Evolutionary conservation across 2,329 filamentous ascomycete genomes (phyloP).

Genomic region (Huntiella decipiens): DNA sequence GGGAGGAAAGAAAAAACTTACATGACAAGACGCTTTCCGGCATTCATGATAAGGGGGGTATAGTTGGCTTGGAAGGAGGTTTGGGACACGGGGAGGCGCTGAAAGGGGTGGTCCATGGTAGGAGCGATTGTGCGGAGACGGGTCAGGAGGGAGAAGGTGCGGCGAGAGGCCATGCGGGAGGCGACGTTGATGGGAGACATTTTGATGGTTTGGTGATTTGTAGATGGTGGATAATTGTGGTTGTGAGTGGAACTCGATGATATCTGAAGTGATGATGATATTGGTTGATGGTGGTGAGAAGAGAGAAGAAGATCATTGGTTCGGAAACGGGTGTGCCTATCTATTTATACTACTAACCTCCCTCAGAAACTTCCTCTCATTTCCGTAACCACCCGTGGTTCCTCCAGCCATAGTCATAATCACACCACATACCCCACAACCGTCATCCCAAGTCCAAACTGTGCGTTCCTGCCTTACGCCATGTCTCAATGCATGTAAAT

Average conservation of each 20-base stretch:
- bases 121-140: constrained; percentile 18
- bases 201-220: not conserved
- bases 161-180: constrained; percentile 16
- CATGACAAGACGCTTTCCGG: not conserved
- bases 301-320: not conserved
- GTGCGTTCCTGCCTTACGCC: too few species aligned
- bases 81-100: constrained; percentile 17
- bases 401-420: not conserved
- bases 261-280: not conserved
- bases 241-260: not conserved
- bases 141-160: constrained; percentile 19
- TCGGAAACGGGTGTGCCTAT: too few species aligned
- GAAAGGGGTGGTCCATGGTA: constrained; percentile 20
- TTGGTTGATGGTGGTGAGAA: not conserved
- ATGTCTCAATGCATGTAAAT: too few species aligned
- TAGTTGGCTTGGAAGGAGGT: constrained; percentile 18
- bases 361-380: not conserved
- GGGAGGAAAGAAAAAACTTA: not conserved
- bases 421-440: constrained; percentile 1
- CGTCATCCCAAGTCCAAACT: too few species aligned
- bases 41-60: constrained; percentile 14
- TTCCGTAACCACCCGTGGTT: not conserved
- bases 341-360: not conserved
- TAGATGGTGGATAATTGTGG: not conserved
- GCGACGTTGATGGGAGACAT: constrained; percentile 9